phyloP scores from a whole-genome alignment of 1,139 yeast species.

The Zygosaccharomyces sapae region DNA sequence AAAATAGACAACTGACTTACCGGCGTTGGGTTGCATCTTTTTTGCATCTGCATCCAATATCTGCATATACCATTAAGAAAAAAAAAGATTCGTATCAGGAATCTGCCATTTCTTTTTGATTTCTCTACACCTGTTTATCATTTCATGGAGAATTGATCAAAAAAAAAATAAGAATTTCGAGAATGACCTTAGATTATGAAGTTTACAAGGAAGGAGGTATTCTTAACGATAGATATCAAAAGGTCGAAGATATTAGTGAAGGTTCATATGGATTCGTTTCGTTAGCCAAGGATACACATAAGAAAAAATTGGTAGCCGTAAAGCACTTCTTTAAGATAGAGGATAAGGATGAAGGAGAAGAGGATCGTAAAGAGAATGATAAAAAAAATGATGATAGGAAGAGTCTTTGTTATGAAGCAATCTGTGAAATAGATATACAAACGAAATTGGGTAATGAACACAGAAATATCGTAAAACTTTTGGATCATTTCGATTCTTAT shows the following conservation, averaged over 20 bases:
- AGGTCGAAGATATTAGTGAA: conserved; percentile 76
- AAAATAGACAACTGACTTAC: neutral
- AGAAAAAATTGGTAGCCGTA: conserved; percentile 66
- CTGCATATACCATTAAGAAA: neutral
- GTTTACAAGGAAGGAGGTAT: conserved; percentile 60
- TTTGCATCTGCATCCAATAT: neutral
- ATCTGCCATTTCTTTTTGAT: neutral
- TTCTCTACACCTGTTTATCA: neutral
- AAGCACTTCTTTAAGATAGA: conserved; percentile 59
- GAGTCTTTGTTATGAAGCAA: conserved; percentile 57
- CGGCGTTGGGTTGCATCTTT: conserved; percentile 4
- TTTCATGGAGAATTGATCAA: neutral
- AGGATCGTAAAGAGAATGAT: conserved; percentile 24
- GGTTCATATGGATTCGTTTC: conserved; percentile 94
- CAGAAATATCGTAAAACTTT: conserved; percentile 53
- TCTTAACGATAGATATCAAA: conserved; percentile 59
- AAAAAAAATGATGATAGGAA: conserved; percentile 11
- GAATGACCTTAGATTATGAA: conserved; percentile 36
- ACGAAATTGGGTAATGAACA: conserved; percentile 53
- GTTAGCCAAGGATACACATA: conserved; percentile 66
- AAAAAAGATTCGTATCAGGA: neutral
- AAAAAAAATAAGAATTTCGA: neutral
- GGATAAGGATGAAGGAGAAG: conserved; percentile 29
- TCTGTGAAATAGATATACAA: conserved; percentile 75
- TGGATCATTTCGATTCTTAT: conserved; percentile 76